Evolutionary conservation across 2,329 filamentous ascomycete genomes (phyloP), one percentile per base, ranked within the genome.

Genomic region (Beauveria bassiana): DNA sequence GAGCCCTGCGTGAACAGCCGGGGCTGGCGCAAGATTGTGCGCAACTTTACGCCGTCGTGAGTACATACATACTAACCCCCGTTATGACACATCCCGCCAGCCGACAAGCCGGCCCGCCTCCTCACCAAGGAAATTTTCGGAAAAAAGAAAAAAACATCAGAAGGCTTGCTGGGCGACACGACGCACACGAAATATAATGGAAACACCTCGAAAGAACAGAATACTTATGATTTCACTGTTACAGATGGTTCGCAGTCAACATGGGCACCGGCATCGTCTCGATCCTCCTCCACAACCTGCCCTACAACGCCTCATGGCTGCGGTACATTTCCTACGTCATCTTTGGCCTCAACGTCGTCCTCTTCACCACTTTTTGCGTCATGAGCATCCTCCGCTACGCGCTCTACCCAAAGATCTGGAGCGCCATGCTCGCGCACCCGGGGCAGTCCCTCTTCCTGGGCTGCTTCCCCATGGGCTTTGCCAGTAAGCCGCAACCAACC

Each of bases 231-330:
- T 38, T 38, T 38, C 10, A 14, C 34, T 38, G 22, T 38, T 22
- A 49, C 40, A 77, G 81, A 70, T 86, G 84, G 83, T 86, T 85
- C 68, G 75, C 80, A 3, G 78, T 81, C 38, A 84, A 78, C 49
- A 86, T 90, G 86, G 87, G 87, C 31, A 90, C 86, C 0, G 87
- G 86, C 22, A 83, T 90, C 45, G 82, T 87, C 9, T 82, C 83
- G 1, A 80, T 88, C 45, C 75, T 90, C 22, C 77, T 90, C 20
- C 77, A 83, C 65, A 79, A 81, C 20, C 77, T 89, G 12, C 86
- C 86, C 0, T 89, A 85, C 70, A 79, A 86, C 64, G 77, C 78
- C 1, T 61, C 65, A 9, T 86, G 82, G 78, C 74, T 89, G 0
- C 78, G 81, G 66, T 84, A 81, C 71, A 75, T 88, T 22, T 83